A percentile compares a stretch with the other conserved stretches of the same genome.
phyloP scores from a whole-genome alignment of 129 eudicot genomes.

The Rutidosis leptorrhynchoides region DNA sequence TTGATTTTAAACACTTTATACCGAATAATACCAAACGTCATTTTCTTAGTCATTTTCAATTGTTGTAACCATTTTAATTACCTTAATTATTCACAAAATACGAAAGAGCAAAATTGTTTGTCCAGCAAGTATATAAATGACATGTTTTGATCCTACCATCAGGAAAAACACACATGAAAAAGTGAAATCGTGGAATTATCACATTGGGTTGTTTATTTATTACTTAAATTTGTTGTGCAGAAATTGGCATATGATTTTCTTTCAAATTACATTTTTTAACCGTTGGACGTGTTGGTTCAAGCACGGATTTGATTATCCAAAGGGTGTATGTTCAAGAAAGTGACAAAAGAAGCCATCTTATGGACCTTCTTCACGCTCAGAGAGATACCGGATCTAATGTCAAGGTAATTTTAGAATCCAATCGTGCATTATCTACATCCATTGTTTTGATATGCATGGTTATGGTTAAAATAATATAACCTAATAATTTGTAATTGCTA shows the following conservation, averaged over 20 bases:
- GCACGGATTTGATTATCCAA: constrained; percentile 55
- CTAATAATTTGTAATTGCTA: not conserved
- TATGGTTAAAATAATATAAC: not conserved
- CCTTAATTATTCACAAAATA: too few relatives aligned
- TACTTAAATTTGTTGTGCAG: constrained; percentile 20
- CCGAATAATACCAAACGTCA: too few relatives aligned
- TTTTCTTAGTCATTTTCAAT: too few relatives aligned
- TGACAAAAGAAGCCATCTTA: constrained; percentile 73
- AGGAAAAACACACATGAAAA: not conserved
- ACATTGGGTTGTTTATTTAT: constrained; percentile 3
- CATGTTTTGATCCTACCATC: not conserved
- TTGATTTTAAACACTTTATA: too few relatives aligned
- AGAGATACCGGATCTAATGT: constrained; percentile 42
- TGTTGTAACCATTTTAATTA: too few relatives aligned
- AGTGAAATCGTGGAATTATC: not conserved
- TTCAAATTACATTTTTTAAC: constrained; percentile 37
- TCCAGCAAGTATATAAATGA: not conserved
- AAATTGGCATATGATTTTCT: constrained; percentile 41
- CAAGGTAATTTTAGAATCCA: constrained; percentile 39
- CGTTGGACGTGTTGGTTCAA: constrained; percentile 43
- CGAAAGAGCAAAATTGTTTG: too few relatives aligned
- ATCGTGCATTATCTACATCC: not conserved
- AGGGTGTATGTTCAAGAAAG: constrained; percentile 63
- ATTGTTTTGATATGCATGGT: not conserved
- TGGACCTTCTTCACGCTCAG: constrained; percentile 57